A percentile compares a stretch with the other conserved stretches of the same genome.
Conservation (phyloP, 1,284 basidiomycete genomes). For the Heterobasidion occidentale region DNA sequence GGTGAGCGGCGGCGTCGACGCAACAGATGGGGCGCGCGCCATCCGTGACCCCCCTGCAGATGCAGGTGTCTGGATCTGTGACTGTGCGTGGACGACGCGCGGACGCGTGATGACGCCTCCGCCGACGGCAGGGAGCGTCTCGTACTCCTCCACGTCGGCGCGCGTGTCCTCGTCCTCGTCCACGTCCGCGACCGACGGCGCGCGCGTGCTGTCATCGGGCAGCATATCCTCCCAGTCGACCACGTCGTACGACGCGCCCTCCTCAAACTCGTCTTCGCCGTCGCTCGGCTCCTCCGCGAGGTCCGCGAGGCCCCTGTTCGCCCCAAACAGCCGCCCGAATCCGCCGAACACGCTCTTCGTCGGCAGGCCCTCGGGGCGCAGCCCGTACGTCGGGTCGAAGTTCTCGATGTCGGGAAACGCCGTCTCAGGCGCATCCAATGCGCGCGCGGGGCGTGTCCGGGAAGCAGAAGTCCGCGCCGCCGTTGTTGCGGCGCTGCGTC, state of each 20-base stretch:
- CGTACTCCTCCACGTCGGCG: conserved; percentile 22
- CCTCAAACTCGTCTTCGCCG: conserved; percentile 26
- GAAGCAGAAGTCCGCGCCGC: conserved; percentile 11
- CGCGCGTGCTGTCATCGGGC: conserved; percentile 24
- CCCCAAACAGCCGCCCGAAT: conserved; percentile 66
- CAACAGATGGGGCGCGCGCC: conserved; percentile 4
- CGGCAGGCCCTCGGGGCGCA: conserved; percentile 86
- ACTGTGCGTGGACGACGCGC: conserved; percentile 53
- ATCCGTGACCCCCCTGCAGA: conserved; percentile 2
- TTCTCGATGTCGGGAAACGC: conserved; percentile 81
- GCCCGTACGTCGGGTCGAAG: conserved; percentile 95
- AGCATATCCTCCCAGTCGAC: conserved; percentile 60
- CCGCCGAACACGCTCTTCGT: conserved; percentile 62
- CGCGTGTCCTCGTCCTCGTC: conserved; percentile 15
- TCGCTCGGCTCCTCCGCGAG: conserved; percentile 61
- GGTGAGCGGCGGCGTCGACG: conserved; percentile 10
- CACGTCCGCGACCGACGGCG: conserved; percentile 19
- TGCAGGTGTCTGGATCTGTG: conserved; percentile 22
- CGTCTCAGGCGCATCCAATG: conserved; percentile 31
- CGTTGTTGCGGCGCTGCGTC: conserved; percentile 8
- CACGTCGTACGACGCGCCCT: conserved; percentile 18
- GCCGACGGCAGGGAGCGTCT: conserved; percentile 52
- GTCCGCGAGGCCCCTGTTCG: conserved; percentile 63
- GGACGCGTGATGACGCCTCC: conserved; percentile 58
- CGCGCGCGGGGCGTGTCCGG: conserved; percentile 15